Evolutionary conservation across 345 rosid species (phyloP).

Genomic region (Eucalyptus tenuipes): DNA sequence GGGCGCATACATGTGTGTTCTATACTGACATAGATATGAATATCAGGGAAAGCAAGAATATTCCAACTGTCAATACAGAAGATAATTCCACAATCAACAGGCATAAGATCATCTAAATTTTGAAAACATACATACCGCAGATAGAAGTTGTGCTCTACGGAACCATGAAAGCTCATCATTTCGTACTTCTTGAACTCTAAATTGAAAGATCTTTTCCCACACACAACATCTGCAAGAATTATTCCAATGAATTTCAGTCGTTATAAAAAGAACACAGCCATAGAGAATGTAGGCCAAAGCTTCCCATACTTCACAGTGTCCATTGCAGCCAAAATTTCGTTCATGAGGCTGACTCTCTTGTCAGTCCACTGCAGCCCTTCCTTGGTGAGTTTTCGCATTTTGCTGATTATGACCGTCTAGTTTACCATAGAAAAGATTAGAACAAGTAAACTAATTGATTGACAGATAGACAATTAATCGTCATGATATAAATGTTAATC

Average conservation of each 20-base stretch:
- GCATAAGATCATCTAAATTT: neutral
- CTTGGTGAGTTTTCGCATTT: slow-evolving; percentile 75
- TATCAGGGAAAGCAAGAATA: neutral
- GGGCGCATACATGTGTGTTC: neutral
- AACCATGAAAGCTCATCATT: slow-evolving; percentile 86
- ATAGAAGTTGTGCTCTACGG: slow-evolving; percentile 66
- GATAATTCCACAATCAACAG: neutral
- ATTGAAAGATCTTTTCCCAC: slow-evolving; percentile 90
- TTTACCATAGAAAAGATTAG: neutral
- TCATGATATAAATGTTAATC: neutral
- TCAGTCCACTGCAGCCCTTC: slow-evolving; percentile 93
- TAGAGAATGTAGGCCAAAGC: neutral
- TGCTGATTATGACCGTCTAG: slow-evolving; percentile 72
- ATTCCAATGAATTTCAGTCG: neutral
- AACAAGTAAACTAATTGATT: neutral
- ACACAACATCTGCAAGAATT: slow-evolving; percentile 63
- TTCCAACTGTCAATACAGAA: neutral
- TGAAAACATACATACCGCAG: slow-evolving; percentile 46
- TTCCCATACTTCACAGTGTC: slow-evolving; percentile 72
- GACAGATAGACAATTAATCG: neutral
- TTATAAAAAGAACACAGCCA: neutral
- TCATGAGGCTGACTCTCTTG: slow-evolving; percentile 81
- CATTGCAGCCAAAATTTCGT: slow-evolving; percentile 92
- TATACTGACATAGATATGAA: neutral
- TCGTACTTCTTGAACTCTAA: slow-evolving; percentile 55